These are phyloP conservation scores for Penicillium dipodomyicola DNA, from an alignment of 495 filamentous ascomycete species.

Conservation along the genomic window DNA sequence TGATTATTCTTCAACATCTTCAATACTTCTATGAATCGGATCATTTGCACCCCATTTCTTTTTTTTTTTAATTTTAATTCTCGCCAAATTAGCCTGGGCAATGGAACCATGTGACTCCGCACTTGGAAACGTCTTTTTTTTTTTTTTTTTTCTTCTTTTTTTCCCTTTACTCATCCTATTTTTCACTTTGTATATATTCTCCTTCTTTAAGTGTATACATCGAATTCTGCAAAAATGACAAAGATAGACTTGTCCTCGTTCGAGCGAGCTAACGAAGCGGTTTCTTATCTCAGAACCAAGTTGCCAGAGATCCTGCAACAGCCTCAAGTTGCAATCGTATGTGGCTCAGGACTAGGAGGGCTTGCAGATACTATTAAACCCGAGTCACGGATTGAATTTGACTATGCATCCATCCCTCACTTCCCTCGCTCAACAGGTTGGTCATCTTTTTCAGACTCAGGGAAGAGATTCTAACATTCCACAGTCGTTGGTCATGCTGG, in stretches of 20 bases:
- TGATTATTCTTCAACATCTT: not conserved
- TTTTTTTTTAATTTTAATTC: too few species aligned
- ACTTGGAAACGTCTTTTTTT: slow-evolving; percentile 2
- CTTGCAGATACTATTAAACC: slow-evolving; percentile 59
- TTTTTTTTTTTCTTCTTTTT: not conserved
- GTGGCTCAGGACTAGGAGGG: slow-evolving; percentile 70
- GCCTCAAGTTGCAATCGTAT: slow-evolving; percentile 67
- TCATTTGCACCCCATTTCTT: slow-evolving; percentile 1
- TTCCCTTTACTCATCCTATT: not conserved
- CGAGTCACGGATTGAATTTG: slow-evolving; percentile 53
- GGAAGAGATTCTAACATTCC: slow-evolving; percentile 3
- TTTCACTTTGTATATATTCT: not conserved
- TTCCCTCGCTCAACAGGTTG: slow-evolving; percentile 66
- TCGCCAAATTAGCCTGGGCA: slow-evolving; percentile 8
- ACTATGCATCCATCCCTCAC: slow-evolving; percentile 62
- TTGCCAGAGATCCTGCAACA: slow-evolving; percentile 48
- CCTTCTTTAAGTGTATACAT: not conserved
- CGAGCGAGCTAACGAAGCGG: slow-evolving; percentile 42
- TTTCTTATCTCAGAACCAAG: slow-evolving; percentile 32
- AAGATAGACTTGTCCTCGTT: slow-evolving; percentile 23
- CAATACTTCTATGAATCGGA: not conserved
- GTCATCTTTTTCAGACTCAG: slow-evolving; percentile 14
- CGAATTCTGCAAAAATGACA: slow-evolving; percentile 14
- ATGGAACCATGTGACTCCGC: slow-evolving; percentile 16
- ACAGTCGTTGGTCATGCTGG: slow-evolving; percentile 70